phyloP scores from a whole-genome alignment of 192 early-diverging fungal genomes.

The Coemansia sp. region DNA sequence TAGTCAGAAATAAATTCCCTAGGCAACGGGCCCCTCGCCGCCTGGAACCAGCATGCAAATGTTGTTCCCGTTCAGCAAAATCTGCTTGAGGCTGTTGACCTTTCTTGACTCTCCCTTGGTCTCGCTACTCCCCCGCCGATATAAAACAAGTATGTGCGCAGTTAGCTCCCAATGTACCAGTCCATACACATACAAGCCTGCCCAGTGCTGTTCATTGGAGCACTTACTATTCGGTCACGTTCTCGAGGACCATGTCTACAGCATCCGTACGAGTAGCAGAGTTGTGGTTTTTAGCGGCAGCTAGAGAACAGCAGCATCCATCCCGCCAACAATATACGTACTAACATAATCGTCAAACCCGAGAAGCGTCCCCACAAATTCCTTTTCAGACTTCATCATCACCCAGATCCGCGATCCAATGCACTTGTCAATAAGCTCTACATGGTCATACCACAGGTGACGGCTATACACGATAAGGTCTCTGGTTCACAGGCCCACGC shows the following conservation, averaged over 20 bases:
- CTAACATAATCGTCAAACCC: conserved; percentile 99
- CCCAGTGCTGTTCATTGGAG: not conserved
- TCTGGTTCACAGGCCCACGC: too few species aligned
- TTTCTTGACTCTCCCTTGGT: conserved; percentile 66
- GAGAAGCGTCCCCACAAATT: conserved; percentile 91
- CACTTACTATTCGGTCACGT: conserved; percentile 81
- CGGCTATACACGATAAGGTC: too few species aligned
- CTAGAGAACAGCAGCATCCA: conserved; percentile 8
- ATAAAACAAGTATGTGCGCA: not conserved
- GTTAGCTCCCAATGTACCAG: too few species aligned
- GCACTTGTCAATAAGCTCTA: conserved; percentile 97
- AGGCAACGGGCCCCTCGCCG: conserved; percentile 13
- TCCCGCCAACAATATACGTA: too few species aligned
- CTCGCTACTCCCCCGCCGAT: conserved; percentile 61
- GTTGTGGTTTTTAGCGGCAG: not conserved
- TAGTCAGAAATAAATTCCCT: not conserved
- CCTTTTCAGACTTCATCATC: conserved; percentile 93
- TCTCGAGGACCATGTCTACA: conserved; percentile 88
- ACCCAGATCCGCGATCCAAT: conserved; percentile 97
- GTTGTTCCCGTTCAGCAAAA: conserved; percentile 95
- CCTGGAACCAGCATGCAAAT: conserved; percentile 83
- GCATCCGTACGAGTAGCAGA: not conserved
- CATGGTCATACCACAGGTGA: too few species aligned
- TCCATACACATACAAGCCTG: too few species aligned
- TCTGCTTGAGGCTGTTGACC: conserved; percentile 75